Evolutionary conservation across 768 basidiomycete species (phyloP).

Genomic region (Pholiota molesta): DNA sequence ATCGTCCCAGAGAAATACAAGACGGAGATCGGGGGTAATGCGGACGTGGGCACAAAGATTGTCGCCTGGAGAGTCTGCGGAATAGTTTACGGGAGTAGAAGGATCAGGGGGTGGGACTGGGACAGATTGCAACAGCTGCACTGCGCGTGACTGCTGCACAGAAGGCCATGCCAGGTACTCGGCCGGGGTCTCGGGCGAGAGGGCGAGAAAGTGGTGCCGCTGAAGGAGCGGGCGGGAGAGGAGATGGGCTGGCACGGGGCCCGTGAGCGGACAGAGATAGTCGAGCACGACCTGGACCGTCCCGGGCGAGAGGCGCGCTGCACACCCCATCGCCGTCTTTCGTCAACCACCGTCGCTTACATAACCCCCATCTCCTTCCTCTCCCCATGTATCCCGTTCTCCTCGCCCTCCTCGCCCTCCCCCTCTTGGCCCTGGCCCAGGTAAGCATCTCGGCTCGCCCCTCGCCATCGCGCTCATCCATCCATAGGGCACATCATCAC

Average conservation of each 20-base stretch:
- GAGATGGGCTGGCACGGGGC: slow-evolving; percentile 61
- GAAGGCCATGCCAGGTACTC: slow-evolving; percentile 75
- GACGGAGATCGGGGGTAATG: slow-evolving; percentile 51
- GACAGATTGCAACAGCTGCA: slow-evolving; percentile 17
- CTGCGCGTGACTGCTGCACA: slow-evolving; percentile 24
- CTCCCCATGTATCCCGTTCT: slow-evolving; percentile 32
- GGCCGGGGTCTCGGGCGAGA: slow-evolving; percentile 49
- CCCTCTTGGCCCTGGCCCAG: slow-evolving; percentile 47
- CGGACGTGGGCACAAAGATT: slow-evolving; percentile 59
- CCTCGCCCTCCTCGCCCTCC: slow-evolving; percentile 37
- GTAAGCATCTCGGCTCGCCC: slow-evolving; percentile 21
- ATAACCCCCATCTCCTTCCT: slow-evolving; percentile 29
- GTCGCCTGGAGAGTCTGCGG: slow-evolving; percentile 45
- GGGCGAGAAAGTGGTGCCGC: slow-evolving; percentile 64
- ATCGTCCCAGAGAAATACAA: slow-evolving; percentile 71
- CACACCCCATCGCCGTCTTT: slow-evolving; percentile 17
- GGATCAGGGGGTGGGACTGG: slow-evolving; percentile 21
- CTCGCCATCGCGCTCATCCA: slow-evolving; percentile 8
- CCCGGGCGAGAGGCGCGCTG: slow-evolving; percentile 13
- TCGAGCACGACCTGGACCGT: slow-evolving; percentile 42
- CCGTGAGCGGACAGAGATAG: slow-evolving; percentile 55
- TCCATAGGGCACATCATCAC: slow-evolving; percentile 1
- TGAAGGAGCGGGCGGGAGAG: slow-evolving; percentile 61
- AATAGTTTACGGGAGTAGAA: slow-evolving; percentile 33
- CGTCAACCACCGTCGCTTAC: slow-evolving; percentile 26